Evolutionary conservation across 2,329 filamentous ascomycete genomes (phyloP), one percentile per base, ranked within the genome.

Genomic region (Rutstroemia sp.): DNA sequence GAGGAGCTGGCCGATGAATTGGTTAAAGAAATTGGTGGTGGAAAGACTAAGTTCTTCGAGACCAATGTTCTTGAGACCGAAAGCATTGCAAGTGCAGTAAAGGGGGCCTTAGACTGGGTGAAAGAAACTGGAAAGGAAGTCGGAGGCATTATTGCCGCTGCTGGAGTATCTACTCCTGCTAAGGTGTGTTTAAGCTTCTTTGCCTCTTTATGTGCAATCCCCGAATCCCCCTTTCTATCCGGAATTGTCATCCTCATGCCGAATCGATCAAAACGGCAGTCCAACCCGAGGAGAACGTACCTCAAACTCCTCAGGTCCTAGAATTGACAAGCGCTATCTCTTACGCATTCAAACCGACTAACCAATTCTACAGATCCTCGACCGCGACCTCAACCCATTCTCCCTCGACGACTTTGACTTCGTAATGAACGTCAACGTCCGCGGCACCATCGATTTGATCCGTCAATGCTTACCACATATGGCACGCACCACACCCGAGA

Each of bases 401-500:
- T 73, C 77, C 51, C 75, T 91, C 8, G 77, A 80, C n/a, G 77
- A 78, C 61, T 82, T 91, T 59, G 86, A 92, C 67, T 85, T 89
- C 62, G 87, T 92, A 39, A 74, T 92, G 57, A 81, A 83, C 66
- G 83, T 92, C 72, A 92, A 94, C 68, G 73, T 94, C 39, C 79
- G 87, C 50, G 89, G 88, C 38, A 90, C 87, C 2, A 75, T 94
- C 59, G 88, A 92, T 70, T 74, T 91, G 2, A 78, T 90, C 58
- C 81, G 88, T 2, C 86, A 91, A 67, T 74, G 80, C 16, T 73
- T 90, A 8, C 83, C 83, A 2, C 78, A 87, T 63, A 77, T 92
- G 58, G 81, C 83, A 12, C 77, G 76, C 42, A 75, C 73, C 4
- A 70, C 76, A 0, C 79, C 84, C 0, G 68, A 73, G 0, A 77